Evolutionary conservation across 345 rosid genomes (phyloP).

Genomic region (Microcos paniculata): DNA sequence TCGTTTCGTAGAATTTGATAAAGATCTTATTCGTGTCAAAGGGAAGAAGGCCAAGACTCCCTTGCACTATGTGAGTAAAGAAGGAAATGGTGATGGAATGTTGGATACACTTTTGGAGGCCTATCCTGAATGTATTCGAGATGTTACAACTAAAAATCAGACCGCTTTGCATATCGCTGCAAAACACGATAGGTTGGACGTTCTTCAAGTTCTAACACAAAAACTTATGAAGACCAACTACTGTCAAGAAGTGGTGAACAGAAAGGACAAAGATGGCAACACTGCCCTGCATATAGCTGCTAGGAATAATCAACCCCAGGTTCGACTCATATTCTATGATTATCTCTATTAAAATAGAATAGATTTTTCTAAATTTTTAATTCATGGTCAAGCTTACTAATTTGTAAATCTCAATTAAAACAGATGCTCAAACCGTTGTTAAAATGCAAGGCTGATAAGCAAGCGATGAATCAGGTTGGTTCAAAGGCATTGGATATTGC

Average conservation of each 20-base stretch:
- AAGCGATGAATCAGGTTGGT: background rate
- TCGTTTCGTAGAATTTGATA: background rate
- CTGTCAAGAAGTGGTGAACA: background rate
- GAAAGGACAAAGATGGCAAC: background rate
- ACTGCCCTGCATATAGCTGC: background rate
- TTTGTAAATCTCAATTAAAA: background rate
- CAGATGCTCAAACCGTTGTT: background rate
- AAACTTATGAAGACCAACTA: background rate
- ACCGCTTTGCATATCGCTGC: slow-evolving; percentile 29
- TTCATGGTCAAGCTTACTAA: too few relatives aligned
- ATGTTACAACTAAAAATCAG: slow-evolving; percentile 21
- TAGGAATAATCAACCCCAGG: background rate
- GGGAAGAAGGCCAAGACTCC: slow-evolving; percentile 35
- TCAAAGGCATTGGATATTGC: background rate
- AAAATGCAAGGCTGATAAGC: background rate
- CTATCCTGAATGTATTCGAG: slow-evolving; percentile 22
- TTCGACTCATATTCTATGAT: background rate
- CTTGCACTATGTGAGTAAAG: slow-evolving; percentile 15
- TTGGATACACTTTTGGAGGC: slow-evolving; percentile 20
- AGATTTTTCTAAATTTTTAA: too few relatives aligned
- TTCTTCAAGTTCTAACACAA: slow-evolving; percentile 21
- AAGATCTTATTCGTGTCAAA: background rate
- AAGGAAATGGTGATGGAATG: background rate
- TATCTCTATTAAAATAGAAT: background rate
- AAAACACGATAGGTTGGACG: background rate